phyloP scores from a whole-genome alignment of 2,329 filamentous ascomycete genomes.

The Penicillium sp. region DNA sequence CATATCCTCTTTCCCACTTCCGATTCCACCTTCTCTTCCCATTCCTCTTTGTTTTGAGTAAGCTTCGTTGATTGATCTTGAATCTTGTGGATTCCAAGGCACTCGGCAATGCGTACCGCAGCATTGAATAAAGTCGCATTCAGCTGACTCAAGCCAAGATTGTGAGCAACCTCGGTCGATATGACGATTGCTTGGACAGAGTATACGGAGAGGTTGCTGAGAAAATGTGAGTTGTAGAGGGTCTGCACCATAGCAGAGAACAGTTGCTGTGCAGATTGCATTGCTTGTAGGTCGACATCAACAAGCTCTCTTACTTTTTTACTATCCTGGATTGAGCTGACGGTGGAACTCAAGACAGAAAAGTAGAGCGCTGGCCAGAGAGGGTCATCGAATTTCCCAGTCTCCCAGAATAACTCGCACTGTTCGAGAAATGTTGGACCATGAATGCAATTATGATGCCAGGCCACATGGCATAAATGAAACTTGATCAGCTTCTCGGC shows the following conservation, averaged over 20 bases:
- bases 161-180: constrained; percentile 38
- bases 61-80: constrained; percentile 11
- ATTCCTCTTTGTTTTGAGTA: constrained; percentile 16
- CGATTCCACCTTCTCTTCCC: constrained; percentile 24
- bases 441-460: constrained; percentile 27
- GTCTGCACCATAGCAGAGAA: constrained; percentile 34
- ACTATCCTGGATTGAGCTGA: constrained; percentile 25
- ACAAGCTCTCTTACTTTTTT: constrained; percentile 13
- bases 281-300: constrained; percentile 15
- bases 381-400: constrained; percentile 22
- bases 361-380: constrained; percentile 26
- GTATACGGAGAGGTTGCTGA: constrained; percentile 29
- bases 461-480: constrained; percentile 20
- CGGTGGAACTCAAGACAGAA: constrained; percentile 21
- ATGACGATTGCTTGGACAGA: constrained; percentile 38
- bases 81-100: constrained; percentile 27
- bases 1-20: constrained; percentile 38
- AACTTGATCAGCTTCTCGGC: constrained; percentile 23
- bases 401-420: constrained; percentile 23
- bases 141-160: constrained; percentile 35
- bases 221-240: constrained; percentile 31
- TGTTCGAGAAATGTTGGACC: constrained; percentile 24
- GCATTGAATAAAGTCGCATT: constrained; percentile 36
- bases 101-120: constrained; percentile 36
- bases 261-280: constrained; percentile 25